These are phyloP conservation scores for Filobasidium uniguttulatum DNA, from an alignment of 1,284 basidiomycete species.

Conservation along the genomic window DNA sequence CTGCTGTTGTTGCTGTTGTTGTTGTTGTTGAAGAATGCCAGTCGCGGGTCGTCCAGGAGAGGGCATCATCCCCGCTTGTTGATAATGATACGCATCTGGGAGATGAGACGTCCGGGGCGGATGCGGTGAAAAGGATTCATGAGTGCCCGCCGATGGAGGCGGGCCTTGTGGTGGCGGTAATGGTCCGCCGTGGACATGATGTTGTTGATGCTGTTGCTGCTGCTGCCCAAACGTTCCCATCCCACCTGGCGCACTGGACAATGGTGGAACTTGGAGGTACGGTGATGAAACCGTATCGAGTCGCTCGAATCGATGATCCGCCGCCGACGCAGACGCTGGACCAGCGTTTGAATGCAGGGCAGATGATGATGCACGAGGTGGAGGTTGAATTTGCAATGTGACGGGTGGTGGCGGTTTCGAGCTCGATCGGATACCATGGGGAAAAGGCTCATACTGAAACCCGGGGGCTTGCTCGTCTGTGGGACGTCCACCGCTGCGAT, in stretches of 20 bases:
- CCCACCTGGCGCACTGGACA: neutral
- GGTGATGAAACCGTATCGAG: neutral
- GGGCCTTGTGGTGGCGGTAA: neutral
- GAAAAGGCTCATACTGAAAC: slow-evolving; percentile 5
- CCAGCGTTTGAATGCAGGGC: neutral
- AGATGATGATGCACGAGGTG: neutral
- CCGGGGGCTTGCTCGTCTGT: neutral
- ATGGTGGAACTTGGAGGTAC: neutral
- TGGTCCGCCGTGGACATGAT: too few relatives aligned
- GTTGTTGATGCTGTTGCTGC: too few relatives aligned
- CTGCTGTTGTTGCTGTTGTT: too few relatives aligned
- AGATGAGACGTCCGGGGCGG: neutral
- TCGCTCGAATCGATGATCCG: neutral
- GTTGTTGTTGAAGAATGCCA: neutral
- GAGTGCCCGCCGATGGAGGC: neutral
- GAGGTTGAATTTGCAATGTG: neutral
- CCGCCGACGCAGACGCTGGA: neutral
- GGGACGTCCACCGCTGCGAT: neutral
- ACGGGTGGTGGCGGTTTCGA: neutral
- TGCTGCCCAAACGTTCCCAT: too few relatives aligned
- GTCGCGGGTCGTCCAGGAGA: neutral
- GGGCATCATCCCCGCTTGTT: neutral
- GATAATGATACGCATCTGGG: neutral
- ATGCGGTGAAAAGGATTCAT: neutral
- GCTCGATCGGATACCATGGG: slow-evolving; percentile 4